Conservation (phyloP, 2,329 filamentous ascomycete species). For the Mollisia scopiformis region DNA sequence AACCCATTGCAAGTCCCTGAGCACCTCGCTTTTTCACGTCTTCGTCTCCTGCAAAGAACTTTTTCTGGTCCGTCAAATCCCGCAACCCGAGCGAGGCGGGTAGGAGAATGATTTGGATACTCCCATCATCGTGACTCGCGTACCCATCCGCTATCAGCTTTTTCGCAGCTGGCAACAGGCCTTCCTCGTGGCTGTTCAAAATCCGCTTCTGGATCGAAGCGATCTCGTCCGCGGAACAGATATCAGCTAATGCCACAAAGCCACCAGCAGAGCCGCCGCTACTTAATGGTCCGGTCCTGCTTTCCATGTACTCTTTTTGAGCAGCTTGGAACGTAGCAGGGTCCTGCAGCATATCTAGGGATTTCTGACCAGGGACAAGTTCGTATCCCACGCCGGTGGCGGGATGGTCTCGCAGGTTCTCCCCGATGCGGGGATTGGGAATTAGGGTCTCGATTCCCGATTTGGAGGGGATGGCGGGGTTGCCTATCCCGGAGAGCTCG, state of each 20-base stretch:
- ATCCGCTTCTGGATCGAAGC: neutral
- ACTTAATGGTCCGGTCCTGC: neutral
- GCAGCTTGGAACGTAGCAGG: neutral
- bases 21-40: constrained; percentile 1
- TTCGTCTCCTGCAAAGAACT: neutral
- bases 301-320: neutral
- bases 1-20: neutral
- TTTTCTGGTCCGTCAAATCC: neutral
- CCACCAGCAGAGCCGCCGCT: neutral
- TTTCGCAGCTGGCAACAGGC: neutral
- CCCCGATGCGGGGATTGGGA: constrained; percentile 22
- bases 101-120: constrained; percentile 6
- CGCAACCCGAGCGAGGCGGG: neutral
- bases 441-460: constrained; percentile 19
- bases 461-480: constrained; percentile 16
- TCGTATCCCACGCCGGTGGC: constrained; percentile 7
- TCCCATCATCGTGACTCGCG: neutral
- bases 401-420: constrained; percentile 24
- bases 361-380: neutral
- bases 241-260: neutral
- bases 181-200: neutral
- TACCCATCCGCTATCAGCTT: constrained; percentile 3
- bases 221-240: neutral
- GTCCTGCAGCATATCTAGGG: constrained; percentile 6
- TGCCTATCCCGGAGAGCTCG: constrained; percentile 38